phyloP scores from a whole-genome alignment of 768 basidiomycete genomes.

The Termitomyces sp. region DNA sequence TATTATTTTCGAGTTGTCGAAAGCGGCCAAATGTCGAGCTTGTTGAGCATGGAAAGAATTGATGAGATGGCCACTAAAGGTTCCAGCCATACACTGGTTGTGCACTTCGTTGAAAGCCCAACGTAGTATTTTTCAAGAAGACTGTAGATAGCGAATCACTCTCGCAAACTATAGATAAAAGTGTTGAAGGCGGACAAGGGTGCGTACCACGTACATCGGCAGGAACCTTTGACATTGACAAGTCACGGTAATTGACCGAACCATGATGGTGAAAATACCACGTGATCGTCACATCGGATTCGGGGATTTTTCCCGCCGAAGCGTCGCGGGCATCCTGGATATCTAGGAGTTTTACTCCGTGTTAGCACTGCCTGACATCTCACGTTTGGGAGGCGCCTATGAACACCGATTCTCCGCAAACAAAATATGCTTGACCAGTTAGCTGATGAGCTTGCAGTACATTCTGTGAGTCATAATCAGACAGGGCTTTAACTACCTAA shows the following conservation, averaged over 20 bases:
- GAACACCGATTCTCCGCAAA: background rate
- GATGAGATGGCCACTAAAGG: constrained; percentile 56
- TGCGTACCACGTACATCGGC: background rate
- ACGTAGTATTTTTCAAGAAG: background rate
- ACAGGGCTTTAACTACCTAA: background rate
- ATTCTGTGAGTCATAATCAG: background rate
- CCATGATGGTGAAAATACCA: no score
- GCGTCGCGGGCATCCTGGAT: no score
- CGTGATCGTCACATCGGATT: no score
- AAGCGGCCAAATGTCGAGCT: constrained; percentile 11
- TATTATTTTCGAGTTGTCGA: constrained; percentile 28
- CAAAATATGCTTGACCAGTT: background rate
- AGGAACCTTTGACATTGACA: no score
- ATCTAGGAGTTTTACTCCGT: background rate
- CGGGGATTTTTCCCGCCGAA: no score
- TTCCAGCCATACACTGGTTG: constrained; percentile 43
- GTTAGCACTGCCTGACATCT: background rate
- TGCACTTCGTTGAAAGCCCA: no score
- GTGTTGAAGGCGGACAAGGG: background rate
- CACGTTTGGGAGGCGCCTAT: no score
- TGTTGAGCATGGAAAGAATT: constrained; percentile 36
- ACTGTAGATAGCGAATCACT: background rate
- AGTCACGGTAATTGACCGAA: background rate
- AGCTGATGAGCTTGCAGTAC: background rate
- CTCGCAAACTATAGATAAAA: background rate